These are phyloP conservation scores for Rhizopus arrhizus DNA, from an alignment of 371 early-diverging fungal species.

Conservation along the genomic window DNA sequence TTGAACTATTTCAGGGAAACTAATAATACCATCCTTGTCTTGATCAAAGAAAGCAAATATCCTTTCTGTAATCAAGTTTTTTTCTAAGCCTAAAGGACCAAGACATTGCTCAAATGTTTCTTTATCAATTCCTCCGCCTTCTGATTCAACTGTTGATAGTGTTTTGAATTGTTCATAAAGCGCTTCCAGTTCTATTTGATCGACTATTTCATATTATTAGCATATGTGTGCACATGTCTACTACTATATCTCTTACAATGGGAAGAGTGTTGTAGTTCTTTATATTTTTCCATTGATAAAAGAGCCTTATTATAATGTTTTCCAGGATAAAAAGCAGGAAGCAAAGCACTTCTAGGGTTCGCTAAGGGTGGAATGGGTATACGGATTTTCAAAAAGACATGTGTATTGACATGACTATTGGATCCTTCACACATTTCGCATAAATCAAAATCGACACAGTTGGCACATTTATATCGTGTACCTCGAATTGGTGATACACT, in stretches of 20 bases:
- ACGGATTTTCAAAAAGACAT: slow-evolving; percentile 87
- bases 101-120: slow-evolving; percentile 84
- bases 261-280: slow-evolving; percentile 62
- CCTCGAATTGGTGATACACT: slow-evolving; percentile 86
- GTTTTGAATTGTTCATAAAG: slow-evolving; percentile 85
- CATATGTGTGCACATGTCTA: neutral
- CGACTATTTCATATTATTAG: slow-evolving; percentile 53
- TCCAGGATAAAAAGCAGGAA: slow-evolving; percentile 82
- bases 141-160: slow-evolving; percentile 66
- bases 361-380: slow-evolving; percentile 95
- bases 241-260: slow-evolving; percentile 61
- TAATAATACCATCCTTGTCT: slow-evolving; percentile 74
- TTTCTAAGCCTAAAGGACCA: slow-evolving; percentile 83
- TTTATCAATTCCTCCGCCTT: slow-evolving; percentile 74
- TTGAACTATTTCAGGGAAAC: slow-evolving; percentile 80
- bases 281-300: slow-evolving; percentile 38
- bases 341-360: slow-evolving; percentile 79
- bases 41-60: slow-evolving; percentile 91
- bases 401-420: slow-evolving; percentile 74
- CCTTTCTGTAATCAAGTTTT: slow-evolving; percentile 84
- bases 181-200: slow-evolving; percentile 81
- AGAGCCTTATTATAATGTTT: slow-evolving; percentile 33
- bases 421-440: slow-evolving; percentile 90
- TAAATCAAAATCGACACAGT: slow-evolving; percentile 93
- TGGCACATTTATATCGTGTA: slow-evolving; percentile 88